These are phyloP conservation scores for Pisolithus orientalis DNA, from an alignment of 768 basidiomycete species.

Conservation along the genomic window DNA sequence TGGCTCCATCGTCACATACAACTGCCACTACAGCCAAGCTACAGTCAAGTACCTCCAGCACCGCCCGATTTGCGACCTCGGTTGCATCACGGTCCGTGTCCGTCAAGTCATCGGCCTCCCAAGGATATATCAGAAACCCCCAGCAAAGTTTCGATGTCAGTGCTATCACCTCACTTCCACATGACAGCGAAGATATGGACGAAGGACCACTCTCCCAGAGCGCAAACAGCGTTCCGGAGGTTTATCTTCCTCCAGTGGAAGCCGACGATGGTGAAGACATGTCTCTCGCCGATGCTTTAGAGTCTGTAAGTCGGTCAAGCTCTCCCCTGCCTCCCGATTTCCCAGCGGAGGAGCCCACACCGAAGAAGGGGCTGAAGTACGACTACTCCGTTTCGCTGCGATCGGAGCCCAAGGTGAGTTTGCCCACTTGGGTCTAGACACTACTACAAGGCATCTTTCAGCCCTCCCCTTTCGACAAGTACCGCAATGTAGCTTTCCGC, in stretches of 20 bases:
- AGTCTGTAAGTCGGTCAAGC: slow-evolving; percentile 48
- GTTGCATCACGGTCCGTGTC: slow-evolving; percentile 39
- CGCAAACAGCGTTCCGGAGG: slow-evolving; percentile 47
- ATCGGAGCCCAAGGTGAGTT: slow-evolving; percentile 52
- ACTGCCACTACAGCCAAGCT: slow-evolving; percentile 46
- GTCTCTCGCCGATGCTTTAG: slow-evolving; percentile 53
- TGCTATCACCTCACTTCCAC: slow-evolving; percentile 48
- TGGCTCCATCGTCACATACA: slow-evolving; percentile 41
- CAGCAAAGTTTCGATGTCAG: slow-evolving; percentile 56
- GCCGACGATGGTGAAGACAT: slow-evolving; percentile 36
- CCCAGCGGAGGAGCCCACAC: slow-evolving; percentile 32
- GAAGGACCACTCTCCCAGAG: slow-evolving; percentile 36
- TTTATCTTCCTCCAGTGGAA: slow-evolving; percentile 45
- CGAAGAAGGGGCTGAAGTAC: slow-evolving; percentile 36
- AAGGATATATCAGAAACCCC: slow-evolving; percentile 26
- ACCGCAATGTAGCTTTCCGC: slow-evolving; percentile 56
- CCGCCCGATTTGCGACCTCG: slow-evolving; percentile 47
- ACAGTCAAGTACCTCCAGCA: slow-evolving; percentile 45
- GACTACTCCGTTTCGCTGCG: slow-evolving; percentile 57
- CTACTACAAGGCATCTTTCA: slow-evolving; percentile 20
- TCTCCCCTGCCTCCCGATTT: slow-evolving; percentile 39
- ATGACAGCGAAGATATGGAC: slow-evolving; percentile 28
- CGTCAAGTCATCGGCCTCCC: slow-evolving; percentile 29
- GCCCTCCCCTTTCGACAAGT: slow-evolving; percentile 58
- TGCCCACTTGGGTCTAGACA: neutral